Base-by-base conservation (phyloP, 1,284 basidiomycete species). In the Malassezia nana region DNA sequence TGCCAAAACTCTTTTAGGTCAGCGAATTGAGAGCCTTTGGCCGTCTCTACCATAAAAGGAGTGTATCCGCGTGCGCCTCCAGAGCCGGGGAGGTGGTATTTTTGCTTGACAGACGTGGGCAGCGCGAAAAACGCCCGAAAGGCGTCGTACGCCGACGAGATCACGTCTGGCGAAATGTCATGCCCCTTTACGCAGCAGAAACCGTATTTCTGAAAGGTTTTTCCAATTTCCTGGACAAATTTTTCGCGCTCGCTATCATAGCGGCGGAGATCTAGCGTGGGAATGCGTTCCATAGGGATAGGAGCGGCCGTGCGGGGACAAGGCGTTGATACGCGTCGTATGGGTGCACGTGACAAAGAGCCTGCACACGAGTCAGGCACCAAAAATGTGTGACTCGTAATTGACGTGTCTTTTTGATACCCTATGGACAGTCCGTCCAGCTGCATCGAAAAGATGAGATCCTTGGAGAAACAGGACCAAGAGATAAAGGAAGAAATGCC, bases 1-100 rank as follows among this genome's bases (percentile, higher is more conserved):
- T 51, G 50, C 41, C 43, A 44, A 12, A 51, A 51, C 16, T 51
- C 50, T 29, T 51, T 51, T 13, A 51, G 28, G n/a, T 51, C 50
- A n/a, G 50, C 50, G 25, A 32, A 45, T 12, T 44, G 28, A 5
- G 43, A 32, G 8, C 42, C 42, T 16, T 45, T 44, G 5, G 50
- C 50, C 6, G 50, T 51, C 29, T 51, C 50, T 0, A 51, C 40
- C 35, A 43, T 51, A 24, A 35, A 45, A 3, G 50, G 50, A 6
- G 50, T 51, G 16, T 51, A 51, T 26, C 50, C 50, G 4, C 50
- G 50, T 6, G 50, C 50, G 24, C 50, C 50, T 3, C 50, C 50
- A 6, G 24, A 22, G 25, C 50, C 50, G 15, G 42, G 26, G n/a
- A 51, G 22, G 25, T 51, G 29, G n/a, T 51, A 51, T 22, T 32